Evolutionary conservation across 1,139 yeast genomes (phyloP), one percentile per base, ranked within the genome.

Genomic region (Taphrina sp.): DNA sequence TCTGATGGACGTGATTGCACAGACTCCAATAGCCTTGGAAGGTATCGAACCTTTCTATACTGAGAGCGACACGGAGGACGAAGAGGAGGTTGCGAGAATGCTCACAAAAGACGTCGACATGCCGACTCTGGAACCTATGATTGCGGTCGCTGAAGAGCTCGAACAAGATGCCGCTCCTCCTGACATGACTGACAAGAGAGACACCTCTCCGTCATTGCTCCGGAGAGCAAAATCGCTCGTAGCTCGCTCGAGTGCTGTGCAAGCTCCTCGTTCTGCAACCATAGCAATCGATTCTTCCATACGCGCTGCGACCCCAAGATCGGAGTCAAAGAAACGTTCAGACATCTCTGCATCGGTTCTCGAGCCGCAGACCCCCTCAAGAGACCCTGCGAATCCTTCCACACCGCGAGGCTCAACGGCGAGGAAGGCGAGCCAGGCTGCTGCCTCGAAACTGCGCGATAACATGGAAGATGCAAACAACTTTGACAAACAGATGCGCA

Each of bases 1-100:
- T 34, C 65, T 78, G 55, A 74, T 76, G 33, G 71, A 76, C 34
- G 66, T 76, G 2, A 70, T 83, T 34, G 87, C 85, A 4, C 72
- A 73, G 55, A 77, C 83, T 0, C 71, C 72, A 22, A 69, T 81
- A 52, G 73, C 76, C 42, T 66, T 68, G 2, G 65, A 66, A 1
- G 76, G 74, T 0, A 66, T 81, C 57, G 66, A 67, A 55, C 66
- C 67, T 34, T 80, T 80, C 71, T 73, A 72, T 59, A 17, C 26
- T 1, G 46, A 49, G 17, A 36, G 31, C 26, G 70, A 67, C 8
- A 58, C 60, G 2, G 54, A 26, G 45, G 17, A 59, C 59, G 23
- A 60, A 63, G 55, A 45, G 12, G 66, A 57, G 31, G 65, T 23
- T 31, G 54, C 22, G 59, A 31, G 56, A 19, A 22, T 33, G 36